Evolutionary conservation across 306 rosid species (phyloP).

Genomic region (Vachellia pachyceras): DNA sequence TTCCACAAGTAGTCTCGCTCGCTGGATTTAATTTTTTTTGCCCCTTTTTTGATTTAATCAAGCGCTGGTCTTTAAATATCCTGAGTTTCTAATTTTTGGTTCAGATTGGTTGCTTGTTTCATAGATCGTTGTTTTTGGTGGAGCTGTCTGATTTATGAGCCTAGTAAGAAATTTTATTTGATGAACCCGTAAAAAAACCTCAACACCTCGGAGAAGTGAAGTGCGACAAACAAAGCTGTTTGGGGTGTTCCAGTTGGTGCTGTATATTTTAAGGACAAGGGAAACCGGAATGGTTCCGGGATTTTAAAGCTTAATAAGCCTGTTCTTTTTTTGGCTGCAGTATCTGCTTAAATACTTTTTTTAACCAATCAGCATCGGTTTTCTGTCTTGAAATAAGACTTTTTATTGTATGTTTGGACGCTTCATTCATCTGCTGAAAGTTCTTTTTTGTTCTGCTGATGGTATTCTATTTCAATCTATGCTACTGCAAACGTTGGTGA

Average conservation of each 20-base stretch:
- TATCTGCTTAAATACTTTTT: not conserved
- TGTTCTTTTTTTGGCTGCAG: not conserved
- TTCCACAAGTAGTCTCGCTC: not conserved
- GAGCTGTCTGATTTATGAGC: constrained; percentile 16
- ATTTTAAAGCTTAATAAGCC: not conserved
- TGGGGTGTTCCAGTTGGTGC: constrained; percentile 10
- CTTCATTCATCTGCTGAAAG: not conserved
- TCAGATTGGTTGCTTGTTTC: not conserved
- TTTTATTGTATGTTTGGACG: not conserved
- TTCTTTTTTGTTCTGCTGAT: not conserved
- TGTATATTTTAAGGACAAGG: not conserved
- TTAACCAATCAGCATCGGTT: not conserved
- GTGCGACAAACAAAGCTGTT: not conserved
- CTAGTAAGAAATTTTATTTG: not conserved
- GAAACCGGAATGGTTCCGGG: not conserved
- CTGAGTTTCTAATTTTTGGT: not conserved
- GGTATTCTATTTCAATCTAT: not conserved
- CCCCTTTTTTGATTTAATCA: not conserved
- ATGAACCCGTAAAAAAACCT: not conserved
- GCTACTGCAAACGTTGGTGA: not conserved
- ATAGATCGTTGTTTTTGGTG: constrained; percentile 10
- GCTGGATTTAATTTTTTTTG: not conserved
- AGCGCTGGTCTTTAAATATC: not conserved
- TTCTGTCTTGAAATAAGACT: not conserved
- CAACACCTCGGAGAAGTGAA: not conserved